Evolutionary conservation across 2,329 filamentous ascomycete species (phyloP), one percentile per base, ranked within the genome.

Genomic region (Parastagonospora avenae): DNA sequence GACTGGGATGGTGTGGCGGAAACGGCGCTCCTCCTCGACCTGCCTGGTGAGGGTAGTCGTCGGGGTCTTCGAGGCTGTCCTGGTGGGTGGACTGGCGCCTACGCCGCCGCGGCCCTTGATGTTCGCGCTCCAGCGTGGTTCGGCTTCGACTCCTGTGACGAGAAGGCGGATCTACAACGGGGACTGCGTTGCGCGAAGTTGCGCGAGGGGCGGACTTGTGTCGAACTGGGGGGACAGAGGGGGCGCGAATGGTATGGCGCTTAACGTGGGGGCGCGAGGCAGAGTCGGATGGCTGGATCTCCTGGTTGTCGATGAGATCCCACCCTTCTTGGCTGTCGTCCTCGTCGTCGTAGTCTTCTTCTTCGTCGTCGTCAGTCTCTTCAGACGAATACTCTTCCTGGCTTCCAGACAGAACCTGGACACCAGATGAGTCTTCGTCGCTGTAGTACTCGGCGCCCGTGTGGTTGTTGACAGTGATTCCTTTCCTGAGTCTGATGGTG

Each of bases 261-360:
- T 74, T 72, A 33, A 64, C 29, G 27, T 56, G 61, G 2, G 77
- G 74, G 39, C 75, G 72, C 15, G 78, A 80, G 16, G 78, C 78
- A 24, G 78, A 80, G 63, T 81, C 79, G n/a, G 74, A 77, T 24
- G 78, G 78, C 19, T 76, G 73, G 59, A 81, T 76, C 46, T 77
- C 76, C 73, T 77, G 67, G 38, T 68, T 64, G 49, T 71, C 62
- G 57, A 69, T 52, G 24, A 48, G 40, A 45, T 59, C 55, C 55
- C 55, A 59, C 24, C 69, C 70, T 48, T 70, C 69, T 38, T 63
- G 60, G 10, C 63, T 64, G 15, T 64, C 60, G 4, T 47, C 51
- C 7, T 63, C 58, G 27, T 69, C 68, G 44, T 70, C 64, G 29
- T 70, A 62, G 43, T 63, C 63, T 38, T 61, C 64, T 16, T 53